phyloP scores from a whole-genome alignment of 2,329 filamentous ascomycete genomes.

The Aspergillus fijiensis region DNA sequence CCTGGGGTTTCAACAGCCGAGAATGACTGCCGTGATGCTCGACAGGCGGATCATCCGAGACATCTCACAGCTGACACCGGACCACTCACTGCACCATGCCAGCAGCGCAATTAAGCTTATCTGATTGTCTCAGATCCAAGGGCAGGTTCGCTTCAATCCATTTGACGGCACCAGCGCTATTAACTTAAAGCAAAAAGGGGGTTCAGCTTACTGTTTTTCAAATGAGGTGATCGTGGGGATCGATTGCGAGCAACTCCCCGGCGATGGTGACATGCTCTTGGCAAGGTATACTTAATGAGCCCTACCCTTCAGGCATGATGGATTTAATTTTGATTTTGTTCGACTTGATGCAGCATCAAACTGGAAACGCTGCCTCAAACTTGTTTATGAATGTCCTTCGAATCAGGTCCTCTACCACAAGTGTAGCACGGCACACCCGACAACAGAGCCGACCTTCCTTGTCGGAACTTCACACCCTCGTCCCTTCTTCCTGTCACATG shows the following conservation, averaged over 20 bases:
- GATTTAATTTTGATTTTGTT: not conserved
- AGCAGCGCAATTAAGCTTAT: slow-evolving; percentile 22
- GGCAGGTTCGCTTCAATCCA: not conserved
- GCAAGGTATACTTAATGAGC: slow-evolving; percentile 19
- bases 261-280: slow-evolving; percentile 22
- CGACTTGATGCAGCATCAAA: not conserved
- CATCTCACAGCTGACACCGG: slow-evolving; percentile 10
- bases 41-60: slow-evolving; percentile 21
- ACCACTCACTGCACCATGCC: slow-evolving; percentile 13
- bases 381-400: not conserved
- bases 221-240: slow-evolving; percentile 33
- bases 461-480: too few species aligned
- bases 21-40: slow-evolving; percentile 28
- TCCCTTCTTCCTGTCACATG: not conserved
- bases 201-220: slow-evolving; percentile 18
- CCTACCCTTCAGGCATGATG: not conserved
- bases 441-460: not conserved
- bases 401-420: not conserved
- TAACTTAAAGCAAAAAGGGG: not conserved
- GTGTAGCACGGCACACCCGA: not conserved
- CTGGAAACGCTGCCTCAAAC: not conserved
- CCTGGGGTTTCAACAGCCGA: slow-evolving; percentile 29
- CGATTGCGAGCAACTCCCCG: slow-evolving; percentile 30
- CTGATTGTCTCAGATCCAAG: slow-evolving; percentile 15
- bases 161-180: not conserved